Conservation (phyloP, 208 protist genomes). For the Jaenimonas drosophilae region DNA sequence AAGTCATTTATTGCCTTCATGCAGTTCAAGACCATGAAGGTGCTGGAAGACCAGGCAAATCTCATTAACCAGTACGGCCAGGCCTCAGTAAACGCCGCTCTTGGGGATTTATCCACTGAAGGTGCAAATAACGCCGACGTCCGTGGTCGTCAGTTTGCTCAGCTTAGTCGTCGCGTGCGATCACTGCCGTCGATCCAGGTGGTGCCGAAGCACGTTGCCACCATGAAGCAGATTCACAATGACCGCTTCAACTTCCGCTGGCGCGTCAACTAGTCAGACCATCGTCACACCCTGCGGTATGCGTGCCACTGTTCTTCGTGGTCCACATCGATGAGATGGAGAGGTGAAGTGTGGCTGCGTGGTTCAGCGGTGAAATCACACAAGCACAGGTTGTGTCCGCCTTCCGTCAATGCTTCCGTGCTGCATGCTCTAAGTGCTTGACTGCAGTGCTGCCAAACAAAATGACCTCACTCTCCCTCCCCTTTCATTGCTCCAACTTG, state of each 20-base stretch:
- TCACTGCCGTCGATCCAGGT: conserved; percentile 52
- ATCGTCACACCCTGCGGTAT: neutral
- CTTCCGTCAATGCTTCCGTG: too few relatives aligned
- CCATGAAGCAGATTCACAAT: conserved; percentile 90
- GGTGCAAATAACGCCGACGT: neutral
- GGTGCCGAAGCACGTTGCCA: conserved; percentile 83
- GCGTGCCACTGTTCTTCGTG: too few relatives aligned
- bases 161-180: conserved; percentile 46
- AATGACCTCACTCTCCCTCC: neutral
- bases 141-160: conserved; percentile 33
- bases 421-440: too few relatives aligned
- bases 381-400: too few relatives aligned
- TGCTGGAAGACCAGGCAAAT: conserved; percentile 81
- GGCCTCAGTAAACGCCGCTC: conserved; percentile 74
- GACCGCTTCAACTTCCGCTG: conserved; percentile 88
- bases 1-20: conserved; percentile 88
- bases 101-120: conserved; percentile 48
- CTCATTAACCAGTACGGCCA: conserved; percentile 80
- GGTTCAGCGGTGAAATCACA: too few relatives aligned
- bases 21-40: conserved; percentile 89
- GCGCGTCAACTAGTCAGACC: conserved; percentile 57
- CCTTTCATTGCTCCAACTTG: neutral
- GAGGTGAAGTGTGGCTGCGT: too few relatives aligned
- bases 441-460: too few relatives aligned
- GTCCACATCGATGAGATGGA: too few relatives aligned